Evolutionary conservation across 768 basidiomycete species (phyloP).

Genomic region (Mrakia gelida): DNA sequence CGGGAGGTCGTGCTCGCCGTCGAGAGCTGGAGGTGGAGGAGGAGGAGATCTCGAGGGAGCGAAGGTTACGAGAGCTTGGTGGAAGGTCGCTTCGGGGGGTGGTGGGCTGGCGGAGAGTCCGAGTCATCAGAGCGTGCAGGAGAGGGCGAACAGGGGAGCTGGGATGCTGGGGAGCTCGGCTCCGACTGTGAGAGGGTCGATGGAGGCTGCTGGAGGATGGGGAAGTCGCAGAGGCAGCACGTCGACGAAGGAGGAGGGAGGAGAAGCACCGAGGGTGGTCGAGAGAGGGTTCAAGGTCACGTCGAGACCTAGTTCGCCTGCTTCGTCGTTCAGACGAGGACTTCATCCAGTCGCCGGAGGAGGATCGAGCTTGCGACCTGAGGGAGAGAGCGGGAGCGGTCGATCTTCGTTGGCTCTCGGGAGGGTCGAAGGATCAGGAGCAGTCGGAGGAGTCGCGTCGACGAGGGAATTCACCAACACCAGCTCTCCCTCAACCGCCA

Average conservation of each 20-base stretch:
- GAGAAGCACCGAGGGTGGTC: neutral
- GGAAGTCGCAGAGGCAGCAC: neutral
- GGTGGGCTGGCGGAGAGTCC: neutral
- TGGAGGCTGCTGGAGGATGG: neutral
- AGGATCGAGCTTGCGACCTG: neutral
- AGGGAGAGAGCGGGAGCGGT: neutral
- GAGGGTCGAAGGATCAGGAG: too few relatives aligned
- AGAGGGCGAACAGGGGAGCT: neutral
- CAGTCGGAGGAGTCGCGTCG: neutral
- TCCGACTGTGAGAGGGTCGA: neutral
- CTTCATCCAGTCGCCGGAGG: neutral
- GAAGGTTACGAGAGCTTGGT: conserved; percentile 8
- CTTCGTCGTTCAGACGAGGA: neutral
- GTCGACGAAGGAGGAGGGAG: neutral
- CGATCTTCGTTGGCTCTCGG: neutral
- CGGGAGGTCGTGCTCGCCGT: conserved; percentile 5
- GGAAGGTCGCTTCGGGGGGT: neutral
- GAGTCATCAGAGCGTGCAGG: neutral
- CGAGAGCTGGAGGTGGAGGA: neutral
- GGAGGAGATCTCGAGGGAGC: neutral
- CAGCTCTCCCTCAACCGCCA: neutral
- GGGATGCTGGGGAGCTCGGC: neutral
- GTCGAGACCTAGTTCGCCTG: neutral
- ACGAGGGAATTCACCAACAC: neutral
- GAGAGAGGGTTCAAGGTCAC: conserved; percentile 13